Evolutionary conservation across 208 protist genomes (phyloP), one percentile per base, ranked within the genome.

Genomic region (Polymyxa betae): DNA sequence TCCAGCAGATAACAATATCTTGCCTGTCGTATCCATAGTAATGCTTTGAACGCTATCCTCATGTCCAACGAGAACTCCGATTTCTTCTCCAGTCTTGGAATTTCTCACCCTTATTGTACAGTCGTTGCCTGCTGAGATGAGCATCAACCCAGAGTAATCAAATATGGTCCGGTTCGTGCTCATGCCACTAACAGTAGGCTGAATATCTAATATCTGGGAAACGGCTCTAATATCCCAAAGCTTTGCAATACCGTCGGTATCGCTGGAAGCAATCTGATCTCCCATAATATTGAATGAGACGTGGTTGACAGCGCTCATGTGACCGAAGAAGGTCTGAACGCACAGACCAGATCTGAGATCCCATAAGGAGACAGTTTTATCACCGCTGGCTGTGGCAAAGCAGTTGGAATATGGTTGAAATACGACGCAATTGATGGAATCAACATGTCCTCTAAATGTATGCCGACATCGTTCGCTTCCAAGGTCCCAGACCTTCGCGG

Each of bases 341-440:
- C 96, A 97, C 64, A 96, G 95, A 89, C 97, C 97, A 44, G 97
- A 95, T 41, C 97, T 95, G 0, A 93, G 92, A 92, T 99, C 98
- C 97, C 98, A 99, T 1, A 98, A 91, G 38, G 97, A 98, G 5
- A 98, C 96, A 10, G 96, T 97, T 94, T 98, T 98, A 94, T 99
- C 98, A 0, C 96, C 97, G 89, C 96, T 97, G 87, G 94, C 96
- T 0, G 97, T 98, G 92, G 95, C 95, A 40, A 98, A 54, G 38
- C 95, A 95, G 93, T 98, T 98, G 0, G 98, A 97, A 90, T 93
- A 98, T 1, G 96, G 96, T 93, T 97, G 95, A 95, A 97, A 99
- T 64, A 90, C 91, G 1, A 97, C 95, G 44, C 92, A 91, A 93
- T 98, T 98, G 82, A 98, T 96, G 54, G 95, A 95, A 52, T 98